phyloP scores from a whole-genome alignment of 2,329 filamentous ascomycete species.

The Coccinonectria pachysandricola region DNA sequence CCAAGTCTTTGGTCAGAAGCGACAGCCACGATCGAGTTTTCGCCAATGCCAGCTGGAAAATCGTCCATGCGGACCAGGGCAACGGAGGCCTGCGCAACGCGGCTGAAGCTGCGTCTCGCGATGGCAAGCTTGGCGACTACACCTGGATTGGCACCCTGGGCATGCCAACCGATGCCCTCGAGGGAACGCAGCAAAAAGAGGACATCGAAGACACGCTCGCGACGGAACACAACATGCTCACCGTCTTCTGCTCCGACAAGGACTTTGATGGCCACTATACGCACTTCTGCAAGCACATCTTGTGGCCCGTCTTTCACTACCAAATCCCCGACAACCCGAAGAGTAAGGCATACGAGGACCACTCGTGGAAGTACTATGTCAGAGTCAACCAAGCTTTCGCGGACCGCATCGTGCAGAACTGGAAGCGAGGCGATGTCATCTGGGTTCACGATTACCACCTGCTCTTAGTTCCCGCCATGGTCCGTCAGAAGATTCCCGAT shows the following conservation, averaged over 20 bases:
- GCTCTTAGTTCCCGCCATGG: conserved; percentile 77
- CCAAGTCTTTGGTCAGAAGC: conserved; percentile 40
- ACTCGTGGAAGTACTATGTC: conserved; percentile 92
- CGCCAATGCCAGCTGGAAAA: conserved; percentile 68
- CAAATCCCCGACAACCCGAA: conserved; percentile 96
- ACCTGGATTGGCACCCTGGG: conserved; percentile 90
- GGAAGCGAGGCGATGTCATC: conserved; percentile 85
- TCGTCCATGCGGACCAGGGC: conserved; percentile 79
- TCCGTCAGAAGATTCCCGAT: conserved; percentile 81
- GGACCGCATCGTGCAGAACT: conserved; percentile 79
- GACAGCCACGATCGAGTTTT: conserved; percentile 61
- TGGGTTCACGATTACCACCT: conserved; percentile 97
- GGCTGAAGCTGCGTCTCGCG: conserved; percentile 63
- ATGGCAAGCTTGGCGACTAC: conserved; percentile 60
- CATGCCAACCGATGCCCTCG: conserved; percentile 83
- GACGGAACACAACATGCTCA: conserved; percentile 70
- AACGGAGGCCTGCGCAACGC: conserved; percentile 90
- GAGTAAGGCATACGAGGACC: conserved; percentile 95
- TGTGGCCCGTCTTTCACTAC: conserved; percentile 98
- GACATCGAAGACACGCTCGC: conserved; percentile 76
- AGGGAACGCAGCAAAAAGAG: conserved; percentile 61
- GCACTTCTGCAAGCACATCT: conserved; percentile 94
- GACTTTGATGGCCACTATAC: conserved; percentile 92
- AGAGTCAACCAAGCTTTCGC: conserved; percentile 90
- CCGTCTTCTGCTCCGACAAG: conserved; percentile 79